Conservation (phyloP, 306 rosid genomes). For the Cucurbita maxima region DNA sequence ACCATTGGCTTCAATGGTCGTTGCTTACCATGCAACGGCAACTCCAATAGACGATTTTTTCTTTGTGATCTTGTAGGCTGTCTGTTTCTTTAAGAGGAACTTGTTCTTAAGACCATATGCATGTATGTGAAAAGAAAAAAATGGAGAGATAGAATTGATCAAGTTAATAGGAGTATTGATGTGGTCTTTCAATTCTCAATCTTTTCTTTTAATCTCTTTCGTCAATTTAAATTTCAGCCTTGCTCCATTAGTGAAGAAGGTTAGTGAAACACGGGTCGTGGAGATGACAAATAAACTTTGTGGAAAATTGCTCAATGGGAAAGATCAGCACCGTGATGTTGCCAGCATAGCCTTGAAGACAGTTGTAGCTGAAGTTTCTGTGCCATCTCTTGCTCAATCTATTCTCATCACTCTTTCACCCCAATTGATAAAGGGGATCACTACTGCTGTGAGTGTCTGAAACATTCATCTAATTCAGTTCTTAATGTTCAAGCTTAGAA, state of each 20-base stretch:
- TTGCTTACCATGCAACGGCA: not conserved
- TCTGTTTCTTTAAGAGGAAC: not conserved
- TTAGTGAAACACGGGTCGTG: constrained; percentile 67
- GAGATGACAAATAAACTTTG: constrained; percentile 80
- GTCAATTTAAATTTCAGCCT: constrained; percentile 36
- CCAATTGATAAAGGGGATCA: constrained; percentile 66
- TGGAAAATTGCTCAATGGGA: constrained; percentile 70
- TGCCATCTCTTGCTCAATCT: constrained; percentile 78
- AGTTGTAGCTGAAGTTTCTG: constrained; percentile 76
- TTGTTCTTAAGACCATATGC: not conserved
- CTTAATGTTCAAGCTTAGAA: constrained; percentile 1
- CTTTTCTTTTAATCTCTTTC: not conserved
- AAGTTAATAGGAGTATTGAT: not conserved
- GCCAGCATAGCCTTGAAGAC: constrained; percentile 98
- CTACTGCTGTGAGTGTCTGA: constrained; percentile 47
- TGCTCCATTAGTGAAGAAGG: constrained; percentile 89
- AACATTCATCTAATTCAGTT: not conserved
- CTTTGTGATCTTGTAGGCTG: not conserved
- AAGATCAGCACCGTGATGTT: constrained; percentile 89
- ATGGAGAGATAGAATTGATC: not conserved
- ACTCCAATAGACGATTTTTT: not conserved
- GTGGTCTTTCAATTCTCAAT: not conserved
- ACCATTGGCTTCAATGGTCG: not conserved
- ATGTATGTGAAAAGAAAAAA: not conserved
- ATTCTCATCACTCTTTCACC: constrained; percentile 62